Percentiles rank a stretch among this genome's conserved stretches.
Conservation (phyloP, 2,329 filamentous ascomycete species). For the Clonostachys byssicola region DNA sequence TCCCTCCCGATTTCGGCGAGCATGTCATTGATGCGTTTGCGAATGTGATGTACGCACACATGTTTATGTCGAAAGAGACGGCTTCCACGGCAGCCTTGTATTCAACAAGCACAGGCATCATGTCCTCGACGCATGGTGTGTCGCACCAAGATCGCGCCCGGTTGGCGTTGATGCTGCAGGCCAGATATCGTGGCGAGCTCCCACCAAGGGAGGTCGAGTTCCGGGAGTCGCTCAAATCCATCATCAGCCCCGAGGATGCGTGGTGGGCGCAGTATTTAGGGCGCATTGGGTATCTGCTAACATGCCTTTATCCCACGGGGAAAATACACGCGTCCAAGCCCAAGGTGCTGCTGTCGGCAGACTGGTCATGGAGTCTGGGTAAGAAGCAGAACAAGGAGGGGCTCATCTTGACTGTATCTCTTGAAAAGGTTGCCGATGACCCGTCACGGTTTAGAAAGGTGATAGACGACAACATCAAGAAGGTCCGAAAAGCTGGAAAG, state of each 20-base stretch:
- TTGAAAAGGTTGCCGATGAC: conserved; percentile 28
- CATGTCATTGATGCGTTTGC: conserved; percentile 50
- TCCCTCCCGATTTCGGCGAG: conserved; percentile 34
- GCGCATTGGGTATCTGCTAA: conserved; percentile 51
- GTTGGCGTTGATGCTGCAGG: conserved; percentile 59
- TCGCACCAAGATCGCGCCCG: conserved; percentile 57
- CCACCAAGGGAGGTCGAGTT: conserved; percentile 53
- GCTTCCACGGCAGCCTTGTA: conserved; percentile 56
- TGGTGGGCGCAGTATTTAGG: conserved; percentile 68
- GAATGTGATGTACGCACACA: conserved; percentile 53
- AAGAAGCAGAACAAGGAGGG: conserved; percentile 31
- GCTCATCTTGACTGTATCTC: conserved; percentile 35
- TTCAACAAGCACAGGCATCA: conserved; percentile 57
- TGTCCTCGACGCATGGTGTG: conserved; percentile 58
- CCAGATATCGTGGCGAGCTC: conserved; percentile 59
- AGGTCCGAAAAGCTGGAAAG: conserved; percentile 53
- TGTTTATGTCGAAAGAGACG: conserved; percentile 44
- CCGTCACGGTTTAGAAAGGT: conserved; percentile 32
- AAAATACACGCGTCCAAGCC: conserved; percentile 29
- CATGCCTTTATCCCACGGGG: conserved; percentile 58
- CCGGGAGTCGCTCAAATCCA: conserved; percentile 43
- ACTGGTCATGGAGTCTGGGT: conserved; percentile 33
- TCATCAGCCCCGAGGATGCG: conserved; percentile 47
- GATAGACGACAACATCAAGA: conserved; percentile 28
- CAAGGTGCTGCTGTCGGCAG: conserved; percentile 30